Evolutionary conservation across 75 land plant genomes (phyloP), one percentile per base, ranked within the genome.

Genomic region (Adiantum capillusveneris): DNA sequence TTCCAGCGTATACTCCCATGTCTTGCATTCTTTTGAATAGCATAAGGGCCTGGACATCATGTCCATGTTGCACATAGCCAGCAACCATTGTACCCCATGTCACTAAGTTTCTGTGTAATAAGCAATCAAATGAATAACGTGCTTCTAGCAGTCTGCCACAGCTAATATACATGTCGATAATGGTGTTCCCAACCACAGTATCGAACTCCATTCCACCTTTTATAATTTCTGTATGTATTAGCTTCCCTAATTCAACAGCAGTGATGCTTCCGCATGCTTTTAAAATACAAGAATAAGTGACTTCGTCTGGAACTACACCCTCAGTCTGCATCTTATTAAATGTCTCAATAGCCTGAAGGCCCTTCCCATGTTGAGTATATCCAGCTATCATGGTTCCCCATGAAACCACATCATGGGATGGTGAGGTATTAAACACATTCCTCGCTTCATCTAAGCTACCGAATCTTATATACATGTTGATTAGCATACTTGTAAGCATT

Each of bases 251-350:
- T 1, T 41, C 21, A 58, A 77, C 54, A 30, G 62, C 68, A 9
- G 70, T 70, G 41, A 77, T 37, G 36, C 59, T 66, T 0, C 75
- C 75, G 49, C 80, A 77, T 12, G 80, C 71, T 39, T 70, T 58
- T 27, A 77, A 31, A 1, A 56, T 50, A 0, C 63, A 63, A 7
- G 58, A 29, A 68, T 76, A 60, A 13, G 68, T 75, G 51, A 84
- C 75, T 17, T 78, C 66, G 55, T 84, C 81, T 3, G 75, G 66
- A 52, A 52, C 69, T 25, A 84, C 71, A 26, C 81, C 49, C 26
- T 51, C 70, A 59, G 53, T 56, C 55, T 58, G 67, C 88, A 84
- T 84, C 59, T 69, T 52, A 19, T 46, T 39, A 55, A 84, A 84
- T 24, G 72, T 57, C 49, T 63, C 57, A 34, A 86, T 58, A 0